A percentile compares a stretch with the other conserved stretches of the same genome.
phyloP scores from a whole-genome alignment of 2,329 filamentous ascomycete genomes.

The Grosmannia serpens region DNA sequence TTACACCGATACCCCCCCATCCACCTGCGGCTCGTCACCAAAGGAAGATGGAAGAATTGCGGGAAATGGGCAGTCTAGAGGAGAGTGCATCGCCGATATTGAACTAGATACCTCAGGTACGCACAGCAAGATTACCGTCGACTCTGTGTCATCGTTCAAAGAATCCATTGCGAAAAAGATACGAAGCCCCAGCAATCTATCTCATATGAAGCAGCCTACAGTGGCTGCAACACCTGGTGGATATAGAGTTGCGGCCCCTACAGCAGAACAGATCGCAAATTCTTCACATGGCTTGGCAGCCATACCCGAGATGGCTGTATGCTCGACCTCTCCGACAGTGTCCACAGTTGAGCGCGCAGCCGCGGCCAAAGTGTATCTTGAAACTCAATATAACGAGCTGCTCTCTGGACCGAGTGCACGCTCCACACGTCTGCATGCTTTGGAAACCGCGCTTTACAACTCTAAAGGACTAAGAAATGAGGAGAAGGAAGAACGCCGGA shows the following conservation, averaged over 20 bases:
- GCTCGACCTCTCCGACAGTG: slow-evolving; percentile 22
- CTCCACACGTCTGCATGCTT: slow-evolving; percentile 44
- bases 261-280: background rate
- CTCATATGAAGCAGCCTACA: background rate
- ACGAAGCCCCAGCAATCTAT: background rate
- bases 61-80: background rate
- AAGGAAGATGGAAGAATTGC: background rate
- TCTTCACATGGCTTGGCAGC: background rate
- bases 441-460: slow-evolving; percentile 53
- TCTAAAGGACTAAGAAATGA: slow-evolving; percentile 38
- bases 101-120: slow-evolving; percentile 8
- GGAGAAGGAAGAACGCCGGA: slow-evolving; percentile 42
- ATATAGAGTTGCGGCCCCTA: background rate
- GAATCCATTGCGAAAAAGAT: background rate
- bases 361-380: slow-evolving; percentile 75
- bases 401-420: slow-evolving; percentile 46
- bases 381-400: slow-evolving; percentile 70
- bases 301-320: background rate
- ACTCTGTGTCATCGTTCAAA: slow-evolving; percentile 25
- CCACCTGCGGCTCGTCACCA: background rate
- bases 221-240: no score
- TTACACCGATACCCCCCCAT: slow-evolving; percentile 2
- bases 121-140: slow-evolving; percentile 26
- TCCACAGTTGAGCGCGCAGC: slow-evolving; percentile 66
- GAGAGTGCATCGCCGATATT: background rate